Conservation (phyloP, 192 early-diverging fungal species). For the Coemansia sp. region DNA sequence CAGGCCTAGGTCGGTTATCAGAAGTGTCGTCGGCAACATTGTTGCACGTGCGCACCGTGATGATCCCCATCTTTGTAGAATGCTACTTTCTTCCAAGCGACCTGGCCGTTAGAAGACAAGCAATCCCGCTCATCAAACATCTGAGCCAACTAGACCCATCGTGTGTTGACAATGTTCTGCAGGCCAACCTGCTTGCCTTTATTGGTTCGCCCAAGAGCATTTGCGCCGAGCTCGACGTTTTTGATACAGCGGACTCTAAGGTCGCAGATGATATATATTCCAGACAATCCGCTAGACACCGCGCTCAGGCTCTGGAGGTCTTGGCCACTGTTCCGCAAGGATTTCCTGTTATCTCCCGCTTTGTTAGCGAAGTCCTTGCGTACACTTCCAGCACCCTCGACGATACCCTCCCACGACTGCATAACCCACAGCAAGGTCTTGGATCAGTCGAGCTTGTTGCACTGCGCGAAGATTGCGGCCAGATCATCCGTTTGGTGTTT, state of each 20-base stretch:
- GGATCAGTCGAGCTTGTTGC: conserved; percentile 37
- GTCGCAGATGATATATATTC: conserved; percentile 16
- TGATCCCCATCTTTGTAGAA: conserved; percentile 42
- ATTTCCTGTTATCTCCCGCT: conserved; percentile 17
- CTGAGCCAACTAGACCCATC: conserved; percentile 28
- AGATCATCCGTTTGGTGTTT: conserved; percentile 40
- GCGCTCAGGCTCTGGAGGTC: conserved; percentile 35
- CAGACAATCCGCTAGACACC: conserved; percentile 24
- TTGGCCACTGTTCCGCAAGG: conserved; percentile 39
- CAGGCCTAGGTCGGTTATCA: conserved; percentile 9
- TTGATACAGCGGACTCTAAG: conserved; percentile 5
- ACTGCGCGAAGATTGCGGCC: conserved; percentile 41
- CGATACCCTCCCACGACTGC: conserved; percentile 12
- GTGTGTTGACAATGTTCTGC: conserved; percentile 20
- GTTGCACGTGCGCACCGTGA: conserved; percentile 29
- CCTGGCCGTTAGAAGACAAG: conserved; percentile 27
- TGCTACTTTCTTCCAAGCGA: conserved; percentile 42
- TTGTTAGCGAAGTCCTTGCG: conserved; percentile 31
- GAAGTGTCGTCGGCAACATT: conserved; percentile 24
- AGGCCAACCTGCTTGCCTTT: conserved; percentile 38
- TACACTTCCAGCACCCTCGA: conserved; percentile 29
- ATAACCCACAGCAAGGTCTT: conserved; percentile 6
- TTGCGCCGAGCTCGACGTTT: conserved; percentile 19
- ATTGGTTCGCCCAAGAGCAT: conserved; percentile 15
- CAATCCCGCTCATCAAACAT: conserved; percentile 32